Evolutionary conservation across 169 alveolate genomes (phyloP).

Genomic region (Miamiensis avidus): DNA sequence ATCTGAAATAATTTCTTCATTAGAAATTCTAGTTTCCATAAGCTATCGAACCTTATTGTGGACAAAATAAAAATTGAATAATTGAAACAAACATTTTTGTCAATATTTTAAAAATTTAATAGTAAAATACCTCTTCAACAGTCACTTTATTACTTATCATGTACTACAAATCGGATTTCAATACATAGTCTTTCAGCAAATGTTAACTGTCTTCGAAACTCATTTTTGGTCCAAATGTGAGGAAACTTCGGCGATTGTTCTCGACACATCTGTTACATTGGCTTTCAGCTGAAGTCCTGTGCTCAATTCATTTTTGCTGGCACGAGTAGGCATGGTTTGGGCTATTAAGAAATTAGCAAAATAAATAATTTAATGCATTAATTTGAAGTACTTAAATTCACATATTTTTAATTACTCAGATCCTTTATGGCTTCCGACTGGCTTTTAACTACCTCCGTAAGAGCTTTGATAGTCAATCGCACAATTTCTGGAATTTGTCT

Average conservation of each 20-base stretch:
- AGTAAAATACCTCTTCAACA: conserved; percentile 39
- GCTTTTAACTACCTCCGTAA: conserved; percentile 53
- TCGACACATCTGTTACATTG: conserved; percentile 71
- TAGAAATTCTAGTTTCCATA: neutral
- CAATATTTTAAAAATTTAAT: neutral
- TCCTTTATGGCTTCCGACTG: conserved; percentile 67
- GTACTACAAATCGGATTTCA: conserved; percentile 67
- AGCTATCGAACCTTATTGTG: neutral
- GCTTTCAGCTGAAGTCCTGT: conserved; percentile 63
- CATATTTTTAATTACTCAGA: conserved; percentile 35
- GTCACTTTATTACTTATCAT: conserved; percentile 60
- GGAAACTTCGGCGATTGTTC: conserved; percentile 73
- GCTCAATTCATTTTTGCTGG: conserved; percentile 50
- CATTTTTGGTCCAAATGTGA: conserved; percentile 65
- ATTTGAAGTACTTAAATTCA: neutral
- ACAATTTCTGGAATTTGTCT: conserved; percentile 66
- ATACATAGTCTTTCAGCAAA: conserved; percentile 66
- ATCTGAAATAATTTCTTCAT: neutral
- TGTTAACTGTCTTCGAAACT: conserved; percentile 62
- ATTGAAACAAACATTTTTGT: neutral
- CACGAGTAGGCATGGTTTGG: conserved; percentile 9
- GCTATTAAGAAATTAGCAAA: neutral
- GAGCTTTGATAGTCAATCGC: conserved; percentile 67
- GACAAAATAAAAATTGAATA: neutral
- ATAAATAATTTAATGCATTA: too few species aligned